A percentile compares a stretch with the other conserved stretches of the same genome.
Conservation (phyloP, 768 basidiomycete species). For the Termitomyces bulborhizus region DNA sequence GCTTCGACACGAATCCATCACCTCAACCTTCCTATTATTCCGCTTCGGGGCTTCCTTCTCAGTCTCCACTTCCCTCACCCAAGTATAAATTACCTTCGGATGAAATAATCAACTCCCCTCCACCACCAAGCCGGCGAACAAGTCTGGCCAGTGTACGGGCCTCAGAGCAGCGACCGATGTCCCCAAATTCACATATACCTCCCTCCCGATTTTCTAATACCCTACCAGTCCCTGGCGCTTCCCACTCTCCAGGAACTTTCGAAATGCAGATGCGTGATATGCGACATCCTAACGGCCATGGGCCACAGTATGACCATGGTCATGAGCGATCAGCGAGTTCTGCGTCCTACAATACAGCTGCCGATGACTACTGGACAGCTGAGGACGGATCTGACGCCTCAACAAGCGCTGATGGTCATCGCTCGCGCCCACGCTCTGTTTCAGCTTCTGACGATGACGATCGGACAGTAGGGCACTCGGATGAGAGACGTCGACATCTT, state of each 20-base stretch:
- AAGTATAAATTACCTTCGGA: conserved; percentile 40
- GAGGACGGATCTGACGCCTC: conserved; percentile 13
- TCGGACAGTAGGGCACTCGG: conserved; percentile 19
- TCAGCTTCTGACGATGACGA: conserved; percentile 17
- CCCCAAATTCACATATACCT: conserved; percentile 18
- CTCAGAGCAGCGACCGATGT: conserved; percentile 16
- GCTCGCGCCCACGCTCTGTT: neutral
- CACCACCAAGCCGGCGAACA: conserved; percentile 35
- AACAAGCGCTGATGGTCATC: neutral
- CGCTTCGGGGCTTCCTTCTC: conserved; percentile 54
- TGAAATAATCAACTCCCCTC: conserved; percentile 34
- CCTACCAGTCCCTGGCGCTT: conserved; percentile 11
- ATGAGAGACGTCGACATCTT: conserved; percentile 12
- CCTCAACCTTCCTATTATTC: conserved; percentile 65
- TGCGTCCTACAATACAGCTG: conserved; percentile 38
- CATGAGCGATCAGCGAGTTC: conserved; percentile 30
- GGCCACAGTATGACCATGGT: conserved; percentile 9
- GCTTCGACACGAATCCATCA: conserved; percentile 21
- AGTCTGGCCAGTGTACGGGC: conserved; percentile 27
- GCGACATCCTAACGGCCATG: conserved; percentile 21
- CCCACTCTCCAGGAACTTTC: conserved; percentile 6
- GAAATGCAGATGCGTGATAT: conserved; percentile 10
- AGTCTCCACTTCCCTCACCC: conserved; percentile 55
- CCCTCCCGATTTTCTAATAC: conserved; percentile 16
- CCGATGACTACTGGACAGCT: conserved; percentile 33